Conservation (phyloP, 768 basidiomycete genomes). For the Boletus sp. region DNA sequence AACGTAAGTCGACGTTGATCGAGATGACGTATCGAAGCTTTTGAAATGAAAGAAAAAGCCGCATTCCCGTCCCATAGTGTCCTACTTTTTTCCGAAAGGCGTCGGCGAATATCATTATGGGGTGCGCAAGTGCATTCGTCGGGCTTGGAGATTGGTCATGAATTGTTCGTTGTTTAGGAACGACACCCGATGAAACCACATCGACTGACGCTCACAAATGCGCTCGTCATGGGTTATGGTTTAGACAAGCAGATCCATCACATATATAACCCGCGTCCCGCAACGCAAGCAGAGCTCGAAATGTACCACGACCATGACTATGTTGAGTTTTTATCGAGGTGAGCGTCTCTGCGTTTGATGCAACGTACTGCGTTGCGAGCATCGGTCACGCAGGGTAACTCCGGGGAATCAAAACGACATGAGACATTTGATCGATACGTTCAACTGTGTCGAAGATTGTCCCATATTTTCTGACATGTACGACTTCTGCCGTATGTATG, state of each 20-base stretch:
- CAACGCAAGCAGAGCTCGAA: slow-evolving; percentile 87
- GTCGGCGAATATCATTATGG: slow-evolving; percentile 97
- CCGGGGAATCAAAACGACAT: slow-evolving; percentile 70
- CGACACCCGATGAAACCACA: slow-evolving; percentile 99
- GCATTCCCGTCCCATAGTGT: slow-evolving; percentile 71
- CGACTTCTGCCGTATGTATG: slow-evolving; percentile 91
- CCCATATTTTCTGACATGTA: slow-evolving; percentile 95
- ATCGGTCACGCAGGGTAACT: slow-evolving; percentile 61
- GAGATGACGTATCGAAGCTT: not conserved
- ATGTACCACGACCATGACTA: slow-evolving; percentile 95
- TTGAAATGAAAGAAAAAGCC: slow-evolving; percentile 28
- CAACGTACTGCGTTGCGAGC: not conserved
- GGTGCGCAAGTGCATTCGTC: slow-evolving; percentile 43
- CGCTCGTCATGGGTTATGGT: slow-evolving; percentile 94
- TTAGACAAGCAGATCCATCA: slow-evolving; percentile 93
- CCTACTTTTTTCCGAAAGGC: slow-evolving; percentile 93
- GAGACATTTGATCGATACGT: slow-evolving; percentile 75
- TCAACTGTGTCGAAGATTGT: slow-evolving; percentile 97
- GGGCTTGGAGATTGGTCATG: slow-evolving; percentile 1
- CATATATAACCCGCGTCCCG: slow-evolving; percentile 85
- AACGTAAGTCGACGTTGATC: slow-evolving; percentile 50
- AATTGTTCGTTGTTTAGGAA: slow-evolving; percentile 54
- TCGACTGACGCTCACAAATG: slow-evolving; percentile 91
- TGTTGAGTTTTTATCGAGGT: slow-evolving; percentile 93
- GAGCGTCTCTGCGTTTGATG: slow-evolving; percentile 21